Evolutionary conservation across 2,329 filamentous ascomycete genomes (phyloP), one percentile per base, ranked within the genome.

Genomic region (Aureobasidium sp.): DNA sequence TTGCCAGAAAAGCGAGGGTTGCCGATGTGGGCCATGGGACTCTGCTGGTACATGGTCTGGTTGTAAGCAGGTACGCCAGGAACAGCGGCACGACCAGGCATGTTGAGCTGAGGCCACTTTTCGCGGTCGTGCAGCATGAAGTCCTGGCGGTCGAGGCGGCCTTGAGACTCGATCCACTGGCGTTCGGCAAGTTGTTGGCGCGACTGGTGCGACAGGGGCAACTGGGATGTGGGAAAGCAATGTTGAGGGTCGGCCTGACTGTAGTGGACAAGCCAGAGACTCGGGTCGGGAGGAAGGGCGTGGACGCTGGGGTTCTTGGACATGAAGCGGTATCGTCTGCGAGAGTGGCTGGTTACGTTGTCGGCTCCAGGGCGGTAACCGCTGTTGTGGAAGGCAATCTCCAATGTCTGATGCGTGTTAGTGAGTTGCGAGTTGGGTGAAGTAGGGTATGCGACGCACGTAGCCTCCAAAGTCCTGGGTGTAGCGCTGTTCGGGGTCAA

Each of bases 241-340:
- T 93, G 86, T 60, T 83, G 82, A 49, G 84, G 84, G 40, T 94
- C 88, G 8, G 89, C 82, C 61, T 86, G 86, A 37, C 87, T 86
- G 73, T 96, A 97, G 75, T 96, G 92, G 31, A 96, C 84, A 58
- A 99, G 85, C 87, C 91, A 97, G 17, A 97, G 79, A 62, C 86
- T 88, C 27, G 89, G 84, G 71, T 97, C 92, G 50, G 88, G 82
- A 63, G 84, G 83, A 15, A 87, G 84, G 45, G 84, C 80, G 66
- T 85, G 87, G 31, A 86, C 84, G 57, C 86, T 85, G 0, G 86
- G 84, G n/a, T 79, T 78, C 67, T 87, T 89, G n/a, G 86, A 84
- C 42, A 88, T 78, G 42, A 99, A 83, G 64, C 93, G 90, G 75
- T 95, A 97, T 65, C 93, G 88, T 67, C 88, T 86, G 67, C 93